Evolutionary conservation across 192 early-diverging fungal genomes (phyloP).

Genomic region (Coemansia asiatica): DNA sequence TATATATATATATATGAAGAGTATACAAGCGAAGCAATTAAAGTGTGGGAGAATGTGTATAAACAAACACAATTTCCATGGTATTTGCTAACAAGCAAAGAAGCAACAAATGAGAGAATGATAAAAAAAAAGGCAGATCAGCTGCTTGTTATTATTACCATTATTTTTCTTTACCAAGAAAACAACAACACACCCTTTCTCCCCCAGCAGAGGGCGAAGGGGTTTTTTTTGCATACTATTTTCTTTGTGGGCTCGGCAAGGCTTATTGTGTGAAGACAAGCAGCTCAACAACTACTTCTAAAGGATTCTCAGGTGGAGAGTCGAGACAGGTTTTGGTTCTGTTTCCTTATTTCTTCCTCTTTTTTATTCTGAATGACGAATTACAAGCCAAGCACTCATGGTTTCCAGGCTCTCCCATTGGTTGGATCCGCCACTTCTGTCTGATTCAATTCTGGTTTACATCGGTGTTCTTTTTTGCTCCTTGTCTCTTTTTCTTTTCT

Average conservation of each 20-base stretch:
- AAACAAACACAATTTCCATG: too few species aligned
- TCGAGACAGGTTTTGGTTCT: not conserved
- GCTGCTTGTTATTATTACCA: too few species aligned
- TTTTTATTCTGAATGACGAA: conserved; percentile 2
- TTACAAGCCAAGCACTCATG: conserved; percentile 11
- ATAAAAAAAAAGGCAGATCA: too few species aligned
- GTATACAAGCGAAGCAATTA: too few species aligned
- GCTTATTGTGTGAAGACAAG: not conserved
- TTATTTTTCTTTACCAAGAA: too few species aligned
- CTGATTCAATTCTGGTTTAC: conserved; percentile 6
- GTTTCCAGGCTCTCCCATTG: conserved; percentile 7
- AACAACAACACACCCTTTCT: too few species aligned
- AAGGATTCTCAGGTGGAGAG: too few species aligned
- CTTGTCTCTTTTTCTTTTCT: conserved; percentile 2
- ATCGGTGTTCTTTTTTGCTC: conserved; percentile 13
- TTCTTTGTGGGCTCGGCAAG: not conserved
- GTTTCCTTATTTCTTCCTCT: not conserved
- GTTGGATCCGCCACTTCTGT: conserved; percentile 9
- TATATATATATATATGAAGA: too few species aligned
- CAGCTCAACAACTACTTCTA: not conserved
- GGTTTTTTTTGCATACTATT: not conserved
- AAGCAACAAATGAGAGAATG: too few species aligned
- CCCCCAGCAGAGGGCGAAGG: too few species aligned
- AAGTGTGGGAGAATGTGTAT: too few species aligned
- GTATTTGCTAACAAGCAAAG: too few species aligned